These are phyloP conservation scores for Tylopilus plumbeoviolaceoides DNA, from an alignment of 768 basidiomycete genomes.

Conservation along the genomic window DNA sequence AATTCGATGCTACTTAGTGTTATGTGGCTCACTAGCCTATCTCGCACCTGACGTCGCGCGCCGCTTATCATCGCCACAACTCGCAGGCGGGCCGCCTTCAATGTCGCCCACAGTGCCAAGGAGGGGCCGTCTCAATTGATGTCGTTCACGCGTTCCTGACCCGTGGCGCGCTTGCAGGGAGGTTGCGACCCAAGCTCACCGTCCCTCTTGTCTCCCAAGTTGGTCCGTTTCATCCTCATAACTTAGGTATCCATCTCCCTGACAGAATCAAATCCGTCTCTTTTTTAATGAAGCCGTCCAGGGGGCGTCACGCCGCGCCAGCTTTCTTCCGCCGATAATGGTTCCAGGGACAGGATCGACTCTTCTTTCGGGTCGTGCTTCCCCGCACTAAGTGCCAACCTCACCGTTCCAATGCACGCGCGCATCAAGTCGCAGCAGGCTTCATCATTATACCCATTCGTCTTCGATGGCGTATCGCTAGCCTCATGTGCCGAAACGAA, in stretches of 20 bases:
- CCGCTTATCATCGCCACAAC: neutral
- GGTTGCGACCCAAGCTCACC: neutral
- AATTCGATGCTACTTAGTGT: neutral
- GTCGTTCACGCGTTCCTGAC: conserved; percentile 10
- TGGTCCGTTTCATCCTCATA: conserved; percentile 11
- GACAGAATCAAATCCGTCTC: neutral
- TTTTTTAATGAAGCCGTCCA: conserved; percentile 6
- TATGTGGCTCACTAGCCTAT: neutral
- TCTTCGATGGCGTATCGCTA: neutral
- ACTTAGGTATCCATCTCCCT: conserved; percentile 1
- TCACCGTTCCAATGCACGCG: neutral
- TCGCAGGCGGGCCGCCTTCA: neutral
- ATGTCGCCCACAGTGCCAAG: neutral
- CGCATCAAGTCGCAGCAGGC: neutral
- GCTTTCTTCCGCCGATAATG: conserved; percentile 14
- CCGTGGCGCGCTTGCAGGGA: neutral
- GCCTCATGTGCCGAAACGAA: neutral
- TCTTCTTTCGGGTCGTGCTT: conserved; percentile 2
- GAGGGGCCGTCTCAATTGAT: conserved; percentile 7
- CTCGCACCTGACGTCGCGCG: neutral
- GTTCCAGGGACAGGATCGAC: neutral
- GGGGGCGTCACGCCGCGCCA: no score
- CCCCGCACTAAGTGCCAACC: neutral
- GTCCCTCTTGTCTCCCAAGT: neutral
- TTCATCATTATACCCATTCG: neutral